phyloP scores from a whole-genome alignment of 805 yeast genomes.

The Lachancea cidri region DNA sequence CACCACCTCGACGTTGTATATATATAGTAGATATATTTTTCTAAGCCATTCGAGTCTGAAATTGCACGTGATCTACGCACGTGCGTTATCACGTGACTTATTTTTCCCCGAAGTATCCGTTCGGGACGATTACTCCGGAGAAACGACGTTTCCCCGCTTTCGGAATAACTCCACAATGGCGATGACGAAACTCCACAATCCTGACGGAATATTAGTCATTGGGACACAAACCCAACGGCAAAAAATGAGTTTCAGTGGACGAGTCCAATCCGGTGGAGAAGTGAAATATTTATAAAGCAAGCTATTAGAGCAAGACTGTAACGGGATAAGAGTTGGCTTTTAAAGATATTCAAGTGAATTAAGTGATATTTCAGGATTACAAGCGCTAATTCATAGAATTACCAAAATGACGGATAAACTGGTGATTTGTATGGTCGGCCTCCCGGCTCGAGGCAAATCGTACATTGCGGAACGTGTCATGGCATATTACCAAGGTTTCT shows the following conservation, averaged over 20 bases:
- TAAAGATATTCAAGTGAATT: too few relatives aligned
- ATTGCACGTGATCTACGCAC: neutral
- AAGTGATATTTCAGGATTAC: too few relatives aligned
- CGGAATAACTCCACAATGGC: neutral
- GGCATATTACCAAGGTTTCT: slow-evolving; percentile 1
- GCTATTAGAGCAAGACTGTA: too few relatives aligned
- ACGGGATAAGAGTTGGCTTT: too few relatives aligned
- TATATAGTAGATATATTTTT: neutral
- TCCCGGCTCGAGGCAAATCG: slow-evolving; percentile 70
- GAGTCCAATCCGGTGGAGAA: neutral
- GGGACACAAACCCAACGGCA: neutral
- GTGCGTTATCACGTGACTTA: too few relatives aligned
- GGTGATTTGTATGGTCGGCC: slow-evolving; percentile 66
- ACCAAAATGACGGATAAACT: slow-evolving; percentile 36
- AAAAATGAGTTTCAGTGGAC: neutral
- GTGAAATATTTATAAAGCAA: neutral
- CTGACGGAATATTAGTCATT: neutral
- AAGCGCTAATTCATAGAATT: too few relatives aligned
- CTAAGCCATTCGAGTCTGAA: neutral
- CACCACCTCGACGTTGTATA: neutral
- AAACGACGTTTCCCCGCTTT: neutral
- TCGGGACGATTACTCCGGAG: neutral
- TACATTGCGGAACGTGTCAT: slow-evolving; percentile 62
- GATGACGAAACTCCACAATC: neutral
- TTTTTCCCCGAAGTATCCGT: neutral